Evolutionary conservation across 257 asterid species (phyloP), one percentile per base, ranked within the genome.

Genomic region (Lavandula angustifolia): DNA sequence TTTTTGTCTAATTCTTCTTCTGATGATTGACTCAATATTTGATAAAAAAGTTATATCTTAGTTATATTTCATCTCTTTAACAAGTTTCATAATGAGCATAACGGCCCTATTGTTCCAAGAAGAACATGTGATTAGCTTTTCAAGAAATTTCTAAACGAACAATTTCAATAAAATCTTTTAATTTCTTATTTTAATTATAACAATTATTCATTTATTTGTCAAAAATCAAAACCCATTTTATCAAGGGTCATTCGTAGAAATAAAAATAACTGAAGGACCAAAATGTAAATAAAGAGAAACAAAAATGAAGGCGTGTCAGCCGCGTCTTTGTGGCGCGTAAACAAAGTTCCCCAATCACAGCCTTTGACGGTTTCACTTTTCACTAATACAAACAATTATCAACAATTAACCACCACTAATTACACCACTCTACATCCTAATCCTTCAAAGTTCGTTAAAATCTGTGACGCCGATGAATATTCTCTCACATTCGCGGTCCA

Each of bases 401-500:
- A 37, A 9, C 5, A 5, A 48, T 46, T 44, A 44, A 61, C 54
- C 66, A 66, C 27, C 70, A 13, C 34, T 69, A 63, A 68, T 69
- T 66, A 61, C 61, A 58, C 11, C 62, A 40, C 54, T 46, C 14
- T n/a, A 3, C 7, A 3, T 14, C 53, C 58, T 37, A 49, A n/a
- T 48, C 55, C 37, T n/a, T 11, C 66, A 4, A 43, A 17, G 14
- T 60, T 53, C 4, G 54, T 57, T 67, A 74, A 59, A 38, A 75
- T 40, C 56, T 46, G 56, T 44, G 70, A 40, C 40, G 64, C 12
- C 4, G 63, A 62, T 41, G 54, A 70, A 64, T 60, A 67, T 73
- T 74, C 64, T 72, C 34, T 66, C 61, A 71, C 77, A 32, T 53
- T 82, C 90, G 95, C 91, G 91, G 89, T 82, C 80, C 77, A 64